phyloP scores from a whole-genome alignment of 2,329 filamentous ascomycete genomes.

The Beauveria pseudobassiana region DNA sequence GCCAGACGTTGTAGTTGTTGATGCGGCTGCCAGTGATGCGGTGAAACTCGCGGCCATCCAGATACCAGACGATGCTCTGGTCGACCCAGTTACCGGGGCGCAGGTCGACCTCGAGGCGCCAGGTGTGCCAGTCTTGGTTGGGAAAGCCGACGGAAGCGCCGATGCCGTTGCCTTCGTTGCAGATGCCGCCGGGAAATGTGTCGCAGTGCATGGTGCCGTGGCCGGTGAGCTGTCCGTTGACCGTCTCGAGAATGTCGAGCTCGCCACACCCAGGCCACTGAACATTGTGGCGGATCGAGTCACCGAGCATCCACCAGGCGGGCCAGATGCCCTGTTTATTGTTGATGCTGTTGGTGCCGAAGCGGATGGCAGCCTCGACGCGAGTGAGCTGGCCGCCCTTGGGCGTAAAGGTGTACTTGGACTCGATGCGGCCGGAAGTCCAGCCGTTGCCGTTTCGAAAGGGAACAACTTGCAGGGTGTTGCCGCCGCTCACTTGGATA shows the following conservation, averaged over 20 bases:
- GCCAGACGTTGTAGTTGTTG: slow-evolving; percentile 40
- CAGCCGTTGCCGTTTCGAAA: slow-evolving; percentile 33
- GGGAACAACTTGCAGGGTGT: slow-evolving; percentile 45
- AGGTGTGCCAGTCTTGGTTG: slow-evolving; percentile 39
- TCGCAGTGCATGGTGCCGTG: slow-evolving; percentile 49
- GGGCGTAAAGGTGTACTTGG: slow-evolving; percentile 39
- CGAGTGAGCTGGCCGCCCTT: slow-evolving; percentile 36
- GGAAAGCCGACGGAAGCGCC: slow-evolving; percentile 27
- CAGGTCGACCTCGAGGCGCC: slow-evolving; percentile 43
- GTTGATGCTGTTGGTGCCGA: slow-evolving; percentile 34
- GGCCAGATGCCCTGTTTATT: slow-evolving; percentile 50
- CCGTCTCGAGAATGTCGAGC: slow-evolving; percentile 50
- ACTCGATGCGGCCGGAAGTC: slow-evolving; percentile 50
- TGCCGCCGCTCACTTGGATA: slow-evolving; percentile 42
- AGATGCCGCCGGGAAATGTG: slow-evolving; percentile 35
- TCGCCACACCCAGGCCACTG: slow-evolving; percentile 48
- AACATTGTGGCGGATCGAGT: slow-evolving; percentile 38
- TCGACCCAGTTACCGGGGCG: slow-evolving; percentile 34
- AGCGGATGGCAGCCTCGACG: slow-evolving; percentile 38
- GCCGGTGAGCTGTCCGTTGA: slow-evolving; percentile 40
- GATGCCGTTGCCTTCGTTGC: slow-evolving; percentile 42
- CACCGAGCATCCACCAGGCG: slow-evolving; percentile 51
- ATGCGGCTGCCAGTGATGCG: slow-evolving; percentile 37
- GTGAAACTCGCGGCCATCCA: slow-evolving; percentile 38
- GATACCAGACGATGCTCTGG: slow-evolving; percentile 45